Conservation (phyloP, 2,329 filamentous ascomycete species). For the Colletotrichum chrysophilum region DNA sequence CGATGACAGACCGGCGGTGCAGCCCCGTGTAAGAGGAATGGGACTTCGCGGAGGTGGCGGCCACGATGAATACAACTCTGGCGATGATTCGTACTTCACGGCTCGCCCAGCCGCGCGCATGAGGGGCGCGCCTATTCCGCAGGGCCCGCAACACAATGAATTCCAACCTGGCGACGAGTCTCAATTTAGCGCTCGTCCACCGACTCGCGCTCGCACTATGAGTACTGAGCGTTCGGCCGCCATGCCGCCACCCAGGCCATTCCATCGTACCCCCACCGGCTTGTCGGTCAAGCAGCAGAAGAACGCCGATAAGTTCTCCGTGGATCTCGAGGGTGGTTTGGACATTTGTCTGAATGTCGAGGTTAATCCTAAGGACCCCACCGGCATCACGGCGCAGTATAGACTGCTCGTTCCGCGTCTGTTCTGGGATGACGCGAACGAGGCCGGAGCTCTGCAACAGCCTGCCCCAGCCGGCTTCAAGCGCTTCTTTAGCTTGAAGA, state of each 20-base stretch:
- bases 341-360: slow-evolving; percentile 92
- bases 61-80: slow-evolving; percentile 55
- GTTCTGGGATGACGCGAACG: slow-evolving; percentile 53
- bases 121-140: slow-evolving; percentile 13
- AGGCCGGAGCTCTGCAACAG: slow-evolving; percentile 21
- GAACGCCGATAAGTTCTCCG: slow-evolving; percentile 57
- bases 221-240: slow-evolving; percentile 24
- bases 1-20: slow-evolving; percentile 7
- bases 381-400: slow-evolving; percentile 88
- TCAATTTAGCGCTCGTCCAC: slow-evolving; percentile 7
- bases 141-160: background rate
- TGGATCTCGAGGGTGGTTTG: slow-evolving; percentile 83
- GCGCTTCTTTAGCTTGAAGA: slow-evolving; percentile 51
- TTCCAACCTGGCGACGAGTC: slow-evolving; percentile 6
- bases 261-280: slow-evolving; percentile 75
- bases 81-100: slow-evolving; percentile 64
- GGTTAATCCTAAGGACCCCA: slow-evolving; percentile 82
- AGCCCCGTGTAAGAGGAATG: slow-evolving; percentile 16
- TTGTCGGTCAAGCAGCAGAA: slow-evolving; percentile 66
- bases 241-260: slow-evolving; percentile 38
- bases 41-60: slow-evolving; percentile 46
- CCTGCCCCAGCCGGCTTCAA: slow-evolving; percentile 44
- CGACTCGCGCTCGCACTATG: slow-evolving; percentile 29
- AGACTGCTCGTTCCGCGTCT: slow-evolving; percentile 83
- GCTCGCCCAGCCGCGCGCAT: slow-evolving; percentile 35